phyloP scores from a whole-genome alignment of 768 basidiomycete species.

The Naganishia vishniacii region DNA sequence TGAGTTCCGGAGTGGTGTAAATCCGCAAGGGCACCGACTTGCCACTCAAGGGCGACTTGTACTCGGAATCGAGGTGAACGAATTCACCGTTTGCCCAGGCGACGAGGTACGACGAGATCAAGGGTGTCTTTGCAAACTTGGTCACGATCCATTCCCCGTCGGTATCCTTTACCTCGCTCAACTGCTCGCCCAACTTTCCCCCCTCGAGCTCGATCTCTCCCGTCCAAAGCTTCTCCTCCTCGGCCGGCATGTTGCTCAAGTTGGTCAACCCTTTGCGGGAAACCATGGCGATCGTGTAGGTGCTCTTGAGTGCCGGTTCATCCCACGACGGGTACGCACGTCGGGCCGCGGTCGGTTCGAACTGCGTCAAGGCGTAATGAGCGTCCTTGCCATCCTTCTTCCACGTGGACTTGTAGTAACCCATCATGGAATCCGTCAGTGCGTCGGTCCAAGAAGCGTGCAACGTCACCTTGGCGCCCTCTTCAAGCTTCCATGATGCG shows the following conservation, averaged over 20 bases:
- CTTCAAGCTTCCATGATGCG: slow-evolving; percentile 31
- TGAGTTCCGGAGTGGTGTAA: slow-evolving; percentile 75
- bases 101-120: slow-evolving; percentile 83
- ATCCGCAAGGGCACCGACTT: slow-evolving; percentile 75
- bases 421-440: slow-evolving; percentile 68
- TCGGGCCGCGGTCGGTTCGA: slow-evolving; percentile 84
- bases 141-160: slow-evolving; percentile 68
- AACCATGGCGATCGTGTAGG: slow-evolving; percentile 64
- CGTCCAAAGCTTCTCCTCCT: slow-evolving; percentile 56
- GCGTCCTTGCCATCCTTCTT: slow-evolving; percentile 51
- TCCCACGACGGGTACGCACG: slow-evolving; percentile 64
- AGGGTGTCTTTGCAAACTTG: slow-evolving; percentile 72
- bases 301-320: slow-evolving; percentile 84
- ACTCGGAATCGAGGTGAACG: slow-evolving; percentile 63
- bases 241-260: slow-evolving; percentile 79
- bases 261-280: slow-evolving; percentile 69
- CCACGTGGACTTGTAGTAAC: slow-evolving; percentile 48
- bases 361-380: slow-evolving; percentile 71
- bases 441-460: slow-evolving; percentile 63
- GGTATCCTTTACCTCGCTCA: slow-evolving; percentile 28
- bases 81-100: slow-evolving; percentile 73
- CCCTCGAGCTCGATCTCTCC: slow-evolving; percentile 49
- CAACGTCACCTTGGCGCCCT: slow-evolving; percentile 61
- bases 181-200: slow-evolving; percentile 46
- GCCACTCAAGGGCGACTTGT: slow-evolving; percentile 71